These are phyloP conservation scores for Cicer bijugum DNA, from an alignment of 306 rosid species.

Conservation along the genomic window DNA sequence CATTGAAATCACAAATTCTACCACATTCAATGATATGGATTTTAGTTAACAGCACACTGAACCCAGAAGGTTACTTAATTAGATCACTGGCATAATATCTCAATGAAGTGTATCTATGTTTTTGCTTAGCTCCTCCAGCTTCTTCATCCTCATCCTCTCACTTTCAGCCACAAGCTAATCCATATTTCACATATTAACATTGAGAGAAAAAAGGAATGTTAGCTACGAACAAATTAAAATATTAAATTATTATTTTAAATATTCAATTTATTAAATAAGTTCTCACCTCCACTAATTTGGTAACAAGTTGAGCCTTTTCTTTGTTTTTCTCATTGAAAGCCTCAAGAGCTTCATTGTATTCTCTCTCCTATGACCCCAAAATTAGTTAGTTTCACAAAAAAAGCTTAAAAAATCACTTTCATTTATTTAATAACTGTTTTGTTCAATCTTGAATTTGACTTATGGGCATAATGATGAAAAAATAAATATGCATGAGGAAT, in stretches of 20 bases:
- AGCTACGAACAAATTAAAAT: conserved; percentile 26
- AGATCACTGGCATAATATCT: conserved; percentile 37
- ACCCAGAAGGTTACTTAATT: conserved; percentile 36
- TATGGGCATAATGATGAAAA: conserved; percentile 32
- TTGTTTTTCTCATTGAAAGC: conserved; percentile 93
- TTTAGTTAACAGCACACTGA: conserved; percentile 57
- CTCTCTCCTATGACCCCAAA: conserved; percentile 68
- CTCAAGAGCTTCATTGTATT: conserved; percentile 93
- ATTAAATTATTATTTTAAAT: background rate
- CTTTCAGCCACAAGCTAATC: conserved; percentile 69
- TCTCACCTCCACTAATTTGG: conserved; percentile 78
- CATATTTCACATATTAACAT: background rate
- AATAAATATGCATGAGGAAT: conserved; percentile 37
- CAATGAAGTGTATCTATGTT: conserved; percentile 69
- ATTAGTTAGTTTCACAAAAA: conserved; percentile 8
- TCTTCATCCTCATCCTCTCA: conserved; percentile 94
- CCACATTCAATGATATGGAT: conserved; percentile 37
- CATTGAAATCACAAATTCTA: conserved; percentile 44
- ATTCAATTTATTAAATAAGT: background rate
- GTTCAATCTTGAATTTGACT: background rate
- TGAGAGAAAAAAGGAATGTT: conserved; percentile 1
- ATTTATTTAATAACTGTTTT: background rate
- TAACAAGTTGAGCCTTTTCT: conserved; percentile 79
- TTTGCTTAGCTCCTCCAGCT: conserved; percentile 97
- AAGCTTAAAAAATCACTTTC: background rate